phyloP scores from a whole-genome alignment of 1,139 yeast genomes.

The Sugiyamaella sp. region DNA sequence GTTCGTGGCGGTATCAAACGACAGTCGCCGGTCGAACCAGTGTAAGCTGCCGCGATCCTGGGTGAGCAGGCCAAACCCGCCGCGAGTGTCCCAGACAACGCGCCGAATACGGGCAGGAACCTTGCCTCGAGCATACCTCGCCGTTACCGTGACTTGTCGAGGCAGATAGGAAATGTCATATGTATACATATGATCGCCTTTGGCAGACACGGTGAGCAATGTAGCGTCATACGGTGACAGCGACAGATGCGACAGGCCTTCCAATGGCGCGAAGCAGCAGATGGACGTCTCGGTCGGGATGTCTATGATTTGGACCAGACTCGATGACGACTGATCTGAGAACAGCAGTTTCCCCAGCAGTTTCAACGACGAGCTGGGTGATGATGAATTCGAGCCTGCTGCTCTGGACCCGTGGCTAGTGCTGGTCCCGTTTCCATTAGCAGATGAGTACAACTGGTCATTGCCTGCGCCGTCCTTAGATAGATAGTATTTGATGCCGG shows the following conservation, averaged over 20 bases:
- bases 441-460: constrained; percentile 3
- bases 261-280: constrained; percentile 61
- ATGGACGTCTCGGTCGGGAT: constrained; percentile 49
- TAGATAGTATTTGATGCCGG: constrained; percentile 36
- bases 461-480: constrained; percentile 21
- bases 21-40: constrained; percentile 50
- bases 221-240: constrained; percentile 66
- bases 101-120: constrained; percentile 59
- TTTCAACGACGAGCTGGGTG: constrained; percentile 2
- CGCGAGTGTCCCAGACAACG: constrained; percentile 55
- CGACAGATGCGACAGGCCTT: constrained; percentile 63
- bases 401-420: neutral
- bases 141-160: constrained; percentile 55
- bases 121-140: constrained; percentile 65
- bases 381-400: neutral
- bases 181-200: constrained; percentile 65
- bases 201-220: constrained; percentile 55
- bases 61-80: constrained; percentile 60
- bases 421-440: neutral
- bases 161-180: constrained; percentile 67
- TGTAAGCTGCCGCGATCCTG: constrained; percentile 63
- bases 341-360: constrained; percentile 16
- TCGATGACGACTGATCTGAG: constrained; percentile 10
- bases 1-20: constrained; percentile 33
- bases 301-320: constrained; percentile 48